Evolutionary conservation across 2,329 filamentous ascomycete species (phyloP), one percentile per base, ranked within the genome.

Genomic region (Thelonectria rubi): DNA sequence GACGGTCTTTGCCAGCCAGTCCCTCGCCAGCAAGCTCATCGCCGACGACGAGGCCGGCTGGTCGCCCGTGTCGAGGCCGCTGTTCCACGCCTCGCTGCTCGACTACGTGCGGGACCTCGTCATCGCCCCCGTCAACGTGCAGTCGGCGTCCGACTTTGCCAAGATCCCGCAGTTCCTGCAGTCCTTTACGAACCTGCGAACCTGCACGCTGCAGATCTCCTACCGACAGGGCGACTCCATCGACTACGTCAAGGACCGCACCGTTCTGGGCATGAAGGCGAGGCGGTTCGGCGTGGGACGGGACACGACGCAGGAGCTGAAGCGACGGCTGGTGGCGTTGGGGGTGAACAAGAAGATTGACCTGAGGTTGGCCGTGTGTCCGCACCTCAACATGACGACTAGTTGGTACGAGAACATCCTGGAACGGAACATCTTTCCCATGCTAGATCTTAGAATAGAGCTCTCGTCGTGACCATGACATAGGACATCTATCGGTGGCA

Each of bases 131-230:
- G 7, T 57, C 55, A 57, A 57, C 26, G 40, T 50, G 12, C 46
- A 50, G 15, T 50, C 45, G 14, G 55, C 46, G n/a, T 57, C 55
- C 21, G 43, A 50, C 26, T 57, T 57, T 21, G 14, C 49, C 39
- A 49, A 24, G n/a, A 26, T 57, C 12, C 55, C 55, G 26, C 17
- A 10, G 20, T 49, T 57, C 30, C 7, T 57, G 17, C 14, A 24
- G 17, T 45, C 37, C 10, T 57, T 57, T 20, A 14, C 55, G n/a
- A 57, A 46, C 17, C 46, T 57, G 15, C 24, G 37, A 17, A 51
- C 37, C 1, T 57, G 55, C 46, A 57, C 55, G 4, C 24, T 57
- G 37, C 46, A 24, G 37, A 24, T 57, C 8, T 43, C 46, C 7
- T 43, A 49, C 21, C 37, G 24, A 8, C 17, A 40, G 1, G 37